These are phyloP conservation scores for Hordeum pubiflorum DNA, from an alignment of 202 grass and related monocot genomes.

Conservation along the genomic window DNA sequence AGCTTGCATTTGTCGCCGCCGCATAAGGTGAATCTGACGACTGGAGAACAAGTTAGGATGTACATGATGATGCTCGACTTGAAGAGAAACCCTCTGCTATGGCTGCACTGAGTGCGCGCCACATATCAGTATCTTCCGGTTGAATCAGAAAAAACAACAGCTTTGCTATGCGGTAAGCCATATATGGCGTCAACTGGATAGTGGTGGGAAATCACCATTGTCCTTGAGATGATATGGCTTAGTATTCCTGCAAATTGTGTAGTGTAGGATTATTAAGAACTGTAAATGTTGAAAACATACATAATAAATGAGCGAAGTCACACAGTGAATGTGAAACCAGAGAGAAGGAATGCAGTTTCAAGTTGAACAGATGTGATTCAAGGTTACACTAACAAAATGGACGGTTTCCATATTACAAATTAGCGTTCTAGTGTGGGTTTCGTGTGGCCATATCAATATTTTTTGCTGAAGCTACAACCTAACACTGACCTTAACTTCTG, in stretches of 20 bases:
- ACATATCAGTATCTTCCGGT: slow-evolving; percentile 7
- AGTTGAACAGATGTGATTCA: not conserved
- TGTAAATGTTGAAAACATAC: slow-evolving; percentile 11
- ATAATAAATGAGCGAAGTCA: not conserved
- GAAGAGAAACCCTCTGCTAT: not conserved
- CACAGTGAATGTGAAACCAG: not conserved
- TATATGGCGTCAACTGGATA: slow-evolving; percentile 35
- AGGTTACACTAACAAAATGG: not conserved
- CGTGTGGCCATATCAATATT: not conserved
- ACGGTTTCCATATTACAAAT: not conserved
- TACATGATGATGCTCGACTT: slow-evolving; percentile 29
- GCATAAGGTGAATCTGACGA: not conserved
- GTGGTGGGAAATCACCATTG: slow-evolving; percentile 74
- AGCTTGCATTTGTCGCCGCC: not conserved
- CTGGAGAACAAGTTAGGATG: slow-evolving; percentile 27
- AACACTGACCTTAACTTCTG: not conserved
- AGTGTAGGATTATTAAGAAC: not conserved
- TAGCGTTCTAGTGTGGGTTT: not conserved
- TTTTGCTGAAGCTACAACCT: not conserved
- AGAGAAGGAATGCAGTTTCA: not conserved
- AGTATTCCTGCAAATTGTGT: slow-evolving; percentile 35
- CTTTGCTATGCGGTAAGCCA: not conserved
- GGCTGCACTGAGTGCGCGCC: not conserved
- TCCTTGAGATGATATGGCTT: slow-evolving; percentile 72
- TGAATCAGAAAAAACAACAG: slow-evolving; percentile 6